phyloP scores from a whole-genome alignment of 352 stramenopile species.

The Phytophthora vignae region DNA sequence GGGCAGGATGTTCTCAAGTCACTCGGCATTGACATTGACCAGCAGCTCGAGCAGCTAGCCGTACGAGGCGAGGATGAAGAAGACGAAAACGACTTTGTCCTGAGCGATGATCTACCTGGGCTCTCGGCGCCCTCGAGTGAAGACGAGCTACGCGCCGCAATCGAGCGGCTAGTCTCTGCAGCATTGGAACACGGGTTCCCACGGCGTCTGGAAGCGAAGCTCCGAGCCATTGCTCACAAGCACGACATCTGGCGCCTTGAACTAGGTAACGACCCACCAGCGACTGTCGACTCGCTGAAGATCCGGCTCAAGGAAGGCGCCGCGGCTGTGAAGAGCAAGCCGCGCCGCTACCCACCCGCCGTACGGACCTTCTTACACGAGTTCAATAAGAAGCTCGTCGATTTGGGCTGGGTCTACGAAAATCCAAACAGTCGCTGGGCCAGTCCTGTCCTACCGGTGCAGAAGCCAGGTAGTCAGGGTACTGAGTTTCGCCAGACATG shows the following conservation, averaged over 20 bases:
- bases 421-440: neutral
- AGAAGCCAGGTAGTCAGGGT: neutral
- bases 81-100: no score
- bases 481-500: neutral
- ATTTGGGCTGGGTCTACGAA: conserved; percentile 3
- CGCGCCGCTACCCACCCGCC: conserved; percentile 2
- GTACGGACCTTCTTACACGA: conserved; percentile 3
- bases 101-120: no score
- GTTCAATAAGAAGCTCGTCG: conserved; percentile 10
- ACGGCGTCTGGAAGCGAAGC: neutral
- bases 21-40: no score
- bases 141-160: no score
- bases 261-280: neutral
- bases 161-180: neutral
- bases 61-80: neutral
- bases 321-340: conserved; percentile 1
- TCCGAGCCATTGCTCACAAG: neutral
- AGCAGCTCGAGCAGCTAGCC: neutral
- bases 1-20: neutral
- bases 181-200: neutral
- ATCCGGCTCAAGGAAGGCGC: neutral
- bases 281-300: neutral
- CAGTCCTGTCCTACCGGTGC: neutral
- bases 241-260: conserved; percentile 7
- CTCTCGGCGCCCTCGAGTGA: no score